A percentile compares a stretch with the other conserved stretches of the same genome.
Conservation (phyloP, 2,329 filamentous ascomycete genomes). For the Neonectria ditissima region DNA sequence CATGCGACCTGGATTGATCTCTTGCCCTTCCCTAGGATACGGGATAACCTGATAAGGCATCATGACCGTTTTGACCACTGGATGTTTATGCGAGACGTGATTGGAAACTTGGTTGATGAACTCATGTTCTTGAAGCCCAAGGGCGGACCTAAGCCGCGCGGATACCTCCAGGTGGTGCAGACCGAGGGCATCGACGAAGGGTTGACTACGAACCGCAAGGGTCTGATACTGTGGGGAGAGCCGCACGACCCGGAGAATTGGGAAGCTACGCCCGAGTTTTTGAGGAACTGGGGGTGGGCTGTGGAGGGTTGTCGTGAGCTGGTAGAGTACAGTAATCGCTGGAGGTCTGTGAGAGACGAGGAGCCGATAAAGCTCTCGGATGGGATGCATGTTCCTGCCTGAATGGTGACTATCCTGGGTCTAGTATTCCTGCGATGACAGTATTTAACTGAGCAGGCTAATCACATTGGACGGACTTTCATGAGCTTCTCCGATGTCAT, state of each 20-base stretch:
- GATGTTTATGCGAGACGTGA: constrained; percentile 36
- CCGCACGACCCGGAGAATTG: constrained; percentile 36
- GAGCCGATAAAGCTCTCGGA: constrained; percentile 17
- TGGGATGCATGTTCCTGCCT: background rate
- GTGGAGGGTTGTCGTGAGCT: constrained; percentile 38
- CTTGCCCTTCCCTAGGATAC: constrained; percentile 52
- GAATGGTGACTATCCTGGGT: background rate
- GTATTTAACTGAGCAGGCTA: too few relatives aligned
- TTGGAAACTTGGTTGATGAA: constrained; percentile 25
- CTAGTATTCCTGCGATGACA: too few relatives aligned
- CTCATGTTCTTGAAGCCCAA: background rate
- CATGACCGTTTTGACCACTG: constrained; percentile 54
- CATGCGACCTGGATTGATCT: constrained; percentile 58
- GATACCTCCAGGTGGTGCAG: background rate
- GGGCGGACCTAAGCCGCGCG: background rate
- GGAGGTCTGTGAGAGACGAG: constrained; percentile 39
- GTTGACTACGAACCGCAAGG: constrained; percentile 24
- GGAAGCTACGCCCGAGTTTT: constrained; percentile 41
- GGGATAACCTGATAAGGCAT: constrained; percentile 55
- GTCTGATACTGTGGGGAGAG: constrained; percentile 43
- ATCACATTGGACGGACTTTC: too few relatives aligned
- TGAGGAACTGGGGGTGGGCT: constrained; percentile 39
- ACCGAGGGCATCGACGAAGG: background rate
- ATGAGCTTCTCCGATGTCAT: too few relatives aligned
- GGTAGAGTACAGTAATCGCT: constrained; percentile 34